Evolutionary conservation across 495 filamentous ascomycete genomes (phyloP), one percentile per base, ranked within the genome.

Genomic region (Aspergillus bertholletiae): DNA sequence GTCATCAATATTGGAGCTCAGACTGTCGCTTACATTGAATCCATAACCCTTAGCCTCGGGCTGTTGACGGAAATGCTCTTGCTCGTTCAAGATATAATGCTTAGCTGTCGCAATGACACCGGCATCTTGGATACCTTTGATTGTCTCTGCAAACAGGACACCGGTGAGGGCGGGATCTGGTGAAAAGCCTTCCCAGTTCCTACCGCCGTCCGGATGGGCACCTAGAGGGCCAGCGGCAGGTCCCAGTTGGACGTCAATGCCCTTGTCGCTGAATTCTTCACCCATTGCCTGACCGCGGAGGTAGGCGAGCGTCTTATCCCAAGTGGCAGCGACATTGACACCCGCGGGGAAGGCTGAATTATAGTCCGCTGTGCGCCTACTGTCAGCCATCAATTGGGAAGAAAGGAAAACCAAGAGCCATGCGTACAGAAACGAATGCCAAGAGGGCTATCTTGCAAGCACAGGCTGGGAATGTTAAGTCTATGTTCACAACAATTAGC

Each of bases 1-100:
- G 71, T 98, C 94, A 65, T 97, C 94, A 15, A 97, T 74, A 65
- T 97, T 98, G 15, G 86, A 84, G 63, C 89, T 94, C 5, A 86
- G 46, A 23, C 77, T 73, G 49, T 92, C 81, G 22, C 61, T 68
- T 51, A 90, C 86, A 55, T 86, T 78, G 65, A 78, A 86, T 2
- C 85, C 84, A 55, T 82, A 87, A 15, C 73, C 78, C 41, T 66
- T 66, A 3, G 84, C 79, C 64, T 91, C 87, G n/a, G 74, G 68
- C 0, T 69, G 67, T 66, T 94, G 87, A 53, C 94, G 87, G 78
- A 95, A 96, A 68, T 96, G 85, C 61, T 95, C 90, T 60, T 81
- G 73, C 58, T 85, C 89, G 53, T 93, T 88, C 30, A 77, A 75
- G 49, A 95, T 86, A 57, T 72, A 92, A 58, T 95, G 90, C 76